Percentiles rank a stretch among this genome's conserved stretches.
Evolutionary conservation across 2,329 filamentous ascomycete genomes (phyloP).

Genomic region (Phialocephala sp.): DNA sequence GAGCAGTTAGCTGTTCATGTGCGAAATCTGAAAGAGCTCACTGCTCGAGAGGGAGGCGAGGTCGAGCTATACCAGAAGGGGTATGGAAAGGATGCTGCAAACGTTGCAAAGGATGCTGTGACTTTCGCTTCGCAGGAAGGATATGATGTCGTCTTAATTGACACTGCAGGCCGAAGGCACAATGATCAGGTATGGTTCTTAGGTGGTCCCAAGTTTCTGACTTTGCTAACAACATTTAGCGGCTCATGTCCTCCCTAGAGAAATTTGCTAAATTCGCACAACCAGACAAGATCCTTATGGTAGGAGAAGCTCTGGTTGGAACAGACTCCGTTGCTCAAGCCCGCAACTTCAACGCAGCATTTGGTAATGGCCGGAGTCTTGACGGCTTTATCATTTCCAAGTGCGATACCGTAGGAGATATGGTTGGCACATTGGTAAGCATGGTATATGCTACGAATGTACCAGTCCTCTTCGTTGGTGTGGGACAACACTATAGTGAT

Average conservation of each 20-base stretch:
- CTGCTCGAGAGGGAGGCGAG: constrained; percentile 78
- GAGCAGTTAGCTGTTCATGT: constrained; percentile 97
- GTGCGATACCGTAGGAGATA: constrained; percentile 98
- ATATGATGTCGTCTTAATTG: constrained; percentile 95
- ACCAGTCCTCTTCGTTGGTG: constrained; percentile 89
- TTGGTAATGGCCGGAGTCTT: constrained; percentile 78
- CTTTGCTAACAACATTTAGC: constrained; percentile 42
- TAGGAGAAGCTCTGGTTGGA: constrained; percentile 87
- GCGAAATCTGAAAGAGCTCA: constrained; percentile 88
- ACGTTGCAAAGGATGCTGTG: constrained; percentile 95
- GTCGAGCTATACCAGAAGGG: constrained; percentile 97
- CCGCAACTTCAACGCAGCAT: constrained; percentile 92
- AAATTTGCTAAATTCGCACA: constrained; percentile 97
- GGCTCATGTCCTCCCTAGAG: constrained; percentile 94
- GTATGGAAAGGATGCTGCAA: constrained; percentile 96
- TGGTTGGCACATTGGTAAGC: constrained; percentile 85
- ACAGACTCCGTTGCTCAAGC: constrained; percentile 96
- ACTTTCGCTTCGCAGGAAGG: constrained; percentile 72
- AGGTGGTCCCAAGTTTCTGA: neutral
- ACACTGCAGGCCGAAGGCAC: constrained; percentile 92
- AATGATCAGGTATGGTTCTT: constrained; percentile 71
- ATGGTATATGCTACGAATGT: constrained; percentile 98
- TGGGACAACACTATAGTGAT: constrained; percentile 73
- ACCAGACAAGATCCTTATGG: constrained; percentile 99
- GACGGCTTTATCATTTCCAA: constrained; percentile 99